phyloP scores from a whole-genome alignment of 225 moss, liverwort and hornwort genomes.

The Ulota crispa region DNA sequence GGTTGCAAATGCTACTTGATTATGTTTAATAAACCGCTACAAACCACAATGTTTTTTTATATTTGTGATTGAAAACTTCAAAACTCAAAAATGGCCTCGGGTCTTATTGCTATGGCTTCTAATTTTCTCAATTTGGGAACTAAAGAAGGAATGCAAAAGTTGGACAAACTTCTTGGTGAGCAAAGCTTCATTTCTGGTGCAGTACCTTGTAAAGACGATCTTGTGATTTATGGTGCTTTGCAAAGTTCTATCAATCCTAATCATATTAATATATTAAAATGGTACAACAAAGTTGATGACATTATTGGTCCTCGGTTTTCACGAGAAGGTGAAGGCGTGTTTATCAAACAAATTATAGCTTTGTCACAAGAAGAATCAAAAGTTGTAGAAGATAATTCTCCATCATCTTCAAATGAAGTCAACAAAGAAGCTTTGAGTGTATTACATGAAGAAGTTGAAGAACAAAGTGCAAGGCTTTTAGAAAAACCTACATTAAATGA shows the following conservation, averaged over 20 bases:
- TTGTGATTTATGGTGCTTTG: constrained; percentile 57
- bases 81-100: constrained; percentile 10
- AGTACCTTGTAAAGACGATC: constrained; percentile 61
- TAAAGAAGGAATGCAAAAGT: constrained; percentile 26
- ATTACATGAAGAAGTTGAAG: constrained; percentile 37
- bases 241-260: constrained; percentile 33
- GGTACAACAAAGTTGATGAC: constrained; percentile 54
- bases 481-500: constrained; percentile 19
- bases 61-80: neutral
- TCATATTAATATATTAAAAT: constrained; percentile 50
- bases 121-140: constrained; percentile 33
- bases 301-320: constrained; percentile 64
- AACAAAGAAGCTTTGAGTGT: constrained; percentile 53
- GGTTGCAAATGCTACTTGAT: neutral
- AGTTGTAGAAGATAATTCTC: neutral
- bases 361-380: neutral
- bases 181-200: constrained; percentile 37
- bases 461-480: constrained; percentile 14
- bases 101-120: constrained; percentile 32
- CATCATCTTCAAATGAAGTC: constrained; percentile 40
- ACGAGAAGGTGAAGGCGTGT: constrained; percentile 41
- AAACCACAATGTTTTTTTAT: accelerated
- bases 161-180: constrained; percentile 27
- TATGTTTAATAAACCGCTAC: accelerated
- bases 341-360: constrained; percentile 10